A percentile compares a stretch with the other conserved stretches of the same genome.
These are phyloP conservation scores for Phytophthora cajani DNA, from an alignment of 352 stramenopile genomes.

Conservation along the genomic window DNA sequence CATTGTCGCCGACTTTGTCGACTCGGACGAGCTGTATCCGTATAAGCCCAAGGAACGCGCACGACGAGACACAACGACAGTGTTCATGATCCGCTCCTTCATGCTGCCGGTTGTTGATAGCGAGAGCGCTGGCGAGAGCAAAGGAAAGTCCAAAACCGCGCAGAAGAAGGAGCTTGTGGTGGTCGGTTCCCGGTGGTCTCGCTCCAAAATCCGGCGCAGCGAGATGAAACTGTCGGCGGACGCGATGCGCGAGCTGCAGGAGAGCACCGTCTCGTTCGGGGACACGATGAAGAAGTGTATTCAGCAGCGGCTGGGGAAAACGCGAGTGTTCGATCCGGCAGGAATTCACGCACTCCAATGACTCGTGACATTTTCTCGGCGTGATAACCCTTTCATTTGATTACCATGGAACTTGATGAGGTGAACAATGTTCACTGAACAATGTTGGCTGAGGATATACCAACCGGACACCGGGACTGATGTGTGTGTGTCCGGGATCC, in stretches of 20 bases:
- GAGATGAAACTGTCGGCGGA: conserved; percentile 22
- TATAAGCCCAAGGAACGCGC: conserved; percentile 41
- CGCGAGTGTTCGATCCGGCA: not conserved
- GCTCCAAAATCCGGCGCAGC: conserved; percentile 24
- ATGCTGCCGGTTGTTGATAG: not conserved
- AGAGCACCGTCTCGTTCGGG: conserved; percentile 31
- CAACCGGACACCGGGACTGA: no score
- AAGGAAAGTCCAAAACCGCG: not conserved
- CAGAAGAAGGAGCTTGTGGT: conserved; percentile 30
- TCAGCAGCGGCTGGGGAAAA: conserved; percentile 20
- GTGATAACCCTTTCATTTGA: not conserved
- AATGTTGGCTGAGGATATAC: no score
- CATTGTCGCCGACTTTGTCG: conserved; percentile 37
- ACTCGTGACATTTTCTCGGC: not conserved
- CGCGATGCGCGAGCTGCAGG: conserved; percentile 21
- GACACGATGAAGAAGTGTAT: conserved; percentile 39
- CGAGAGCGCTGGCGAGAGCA: not conserved
- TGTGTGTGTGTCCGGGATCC: no score
- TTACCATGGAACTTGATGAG: not conserved
- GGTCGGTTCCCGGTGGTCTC: conserved; percentile 33
- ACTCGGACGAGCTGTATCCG: conserved; percentile 53
- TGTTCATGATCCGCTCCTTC: conserved; percentile 34
- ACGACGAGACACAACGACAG: conserved; percentile 40
- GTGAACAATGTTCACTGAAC: no score
- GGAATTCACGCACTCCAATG: not conserved